Conservation (phyloP, 306 rosid species). For the Castanopsis chinensis region DNA sequence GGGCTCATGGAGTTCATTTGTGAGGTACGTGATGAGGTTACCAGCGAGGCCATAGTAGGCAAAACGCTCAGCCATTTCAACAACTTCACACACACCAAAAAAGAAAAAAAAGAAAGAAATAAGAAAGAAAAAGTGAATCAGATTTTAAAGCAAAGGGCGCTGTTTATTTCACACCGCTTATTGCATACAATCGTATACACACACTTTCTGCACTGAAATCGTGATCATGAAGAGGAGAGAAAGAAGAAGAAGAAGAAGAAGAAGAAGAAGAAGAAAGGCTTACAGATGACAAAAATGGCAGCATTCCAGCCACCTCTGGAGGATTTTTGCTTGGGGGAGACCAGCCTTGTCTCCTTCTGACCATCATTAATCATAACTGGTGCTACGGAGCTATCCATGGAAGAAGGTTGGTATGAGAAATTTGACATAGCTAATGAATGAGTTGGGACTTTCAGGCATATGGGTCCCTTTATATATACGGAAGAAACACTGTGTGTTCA, state of each 20-base stretch:
- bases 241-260: not conserved
- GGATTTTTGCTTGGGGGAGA: not conserved
- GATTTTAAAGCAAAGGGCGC: not conserved
- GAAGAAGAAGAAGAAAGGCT: not conserved
- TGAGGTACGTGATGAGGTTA: conserved; percentile 34
- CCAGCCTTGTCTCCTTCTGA: not conserved
- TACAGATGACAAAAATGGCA: conserved; percentile 42
- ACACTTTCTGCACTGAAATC: too few species aligned
- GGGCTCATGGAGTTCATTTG: conserved; percentile 45
- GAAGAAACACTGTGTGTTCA: not conserved
- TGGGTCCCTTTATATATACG: not conserved
- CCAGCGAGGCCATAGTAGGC: conserved; percentile 24
- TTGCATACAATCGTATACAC: too few species aligned
- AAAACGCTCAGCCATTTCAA: conserved; percentile 45
- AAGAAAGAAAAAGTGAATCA: not conserved
- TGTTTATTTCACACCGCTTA: too few species aligned
- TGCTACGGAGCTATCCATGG: not conserved
- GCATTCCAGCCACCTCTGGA: conserved; percentile 44
- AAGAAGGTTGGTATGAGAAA: not conserved
- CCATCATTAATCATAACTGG: not conserved
- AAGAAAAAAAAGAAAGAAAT: not conserved
- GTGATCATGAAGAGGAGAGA: not conserved
- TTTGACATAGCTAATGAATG: not conserved
- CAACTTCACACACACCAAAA: conserved; percentile 17
- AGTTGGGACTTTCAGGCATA: not conserved